Percentiles rank a stretch among this genome's conserved stretches.
These are phyloP conservation scores for Scheffersomyces quercinus DNA, from an alignment of 1,139 yeast genomes.

Conservation along the genomic window DNA sequence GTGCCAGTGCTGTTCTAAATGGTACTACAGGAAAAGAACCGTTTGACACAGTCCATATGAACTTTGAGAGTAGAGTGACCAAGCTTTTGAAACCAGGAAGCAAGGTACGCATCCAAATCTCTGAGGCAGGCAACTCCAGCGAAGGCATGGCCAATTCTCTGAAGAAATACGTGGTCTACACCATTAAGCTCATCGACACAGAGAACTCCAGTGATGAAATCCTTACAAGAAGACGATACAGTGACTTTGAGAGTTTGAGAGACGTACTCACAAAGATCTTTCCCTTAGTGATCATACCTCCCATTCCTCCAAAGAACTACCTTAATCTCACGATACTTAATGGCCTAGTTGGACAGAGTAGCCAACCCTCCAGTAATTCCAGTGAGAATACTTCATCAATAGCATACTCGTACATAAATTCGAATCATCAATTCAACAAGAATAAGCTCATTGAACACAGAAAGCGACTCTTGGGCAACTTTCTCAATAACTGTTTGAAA, in stretches of 20 bases:
- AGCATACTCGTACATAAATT: conserved; percentile 43
- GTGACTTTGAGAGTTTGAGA: conserved; percentile 86
- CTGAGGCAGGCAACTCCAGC: conserved; percentile 75
- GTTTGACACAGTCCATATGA: conserved; percentile 33
- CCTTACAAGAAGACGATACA: conserved; percentile 78
- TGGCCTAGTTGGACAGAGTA: conserved; percentile 27
- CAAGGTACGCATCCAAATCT: conserved; percentile 51
- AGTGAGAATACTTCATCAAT: conserved; percentile 8
- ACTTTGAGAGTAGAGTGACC: conserved; percentile 40
- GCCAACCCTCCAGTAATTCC: conserved; percentile 6
- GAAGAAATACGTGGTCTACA: conserved; percentile 76
- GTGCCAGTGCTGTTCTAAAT: conserved; percentile 4
- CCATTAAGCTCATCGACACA: conserved; percentile 55
- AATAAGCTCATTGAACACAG: conserved; percentile 56
- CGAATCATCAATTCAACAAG: conserved; percentile 40
- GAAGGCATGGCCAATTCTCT: conserved; percentile 64
- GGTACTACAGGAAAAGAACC: conserved; percentile 11
- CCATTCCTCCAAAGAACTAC: conserved; percentile 90
- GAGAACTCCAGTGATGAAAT: conserved; percentile 43
- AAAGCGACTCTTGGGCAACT: conserved; percentile 73
- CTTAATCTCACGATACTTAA: conserved; percentile 38
- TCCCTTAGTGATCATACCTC: conserved; percentile 85
- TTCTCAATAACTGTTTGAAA: conserved; percentile 71
- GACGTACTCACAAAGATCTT: conserved; percentile 68
- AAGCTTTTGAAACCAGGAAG: conserved; percentile 32